Evolutionary conservation across 2,329 filamentous ascomycete genomes (phyloP).

Genomic region (Lecanicillium sp.): DNA sequence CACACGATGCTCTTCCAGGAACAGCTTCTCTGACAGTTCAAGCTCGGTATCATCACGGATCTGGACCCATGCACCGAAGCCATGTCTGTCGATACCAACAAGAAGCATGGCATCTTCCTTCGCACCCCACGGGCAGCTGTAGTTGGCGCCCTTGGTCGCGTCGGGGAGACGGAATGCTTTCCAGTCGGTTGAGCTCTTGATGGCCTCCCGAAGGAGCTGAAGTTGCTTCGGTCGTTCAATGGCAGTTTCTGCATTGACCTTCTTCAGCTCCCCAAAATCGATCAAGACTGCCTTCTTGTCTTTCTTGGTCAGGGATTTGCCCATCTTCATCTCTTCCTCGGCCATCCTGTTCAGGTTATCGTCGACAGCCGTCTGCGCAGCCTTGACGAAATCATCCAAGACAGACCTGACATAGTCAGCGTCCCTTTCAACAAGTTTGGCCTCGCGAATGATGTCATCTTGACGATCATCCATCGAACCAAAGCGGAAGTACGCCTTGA

Average conservation of each 20-base stretch:
- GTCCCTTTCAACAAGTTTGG: slow-evolving; percentile 77
- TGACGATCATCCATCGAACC: slow-evolving; percentile 84
- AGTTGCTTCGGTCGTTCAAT: slow-evolving; percentile 87
- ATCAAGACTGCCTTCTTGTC: slow-evolving; percentile 96
- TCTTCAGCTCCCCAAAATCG: slow-evolving; percentile 87
- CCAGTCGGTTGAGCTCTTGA: slow-evolving; percentile 62
- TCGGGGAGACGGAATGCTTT: slow-evolving; percentile 80
- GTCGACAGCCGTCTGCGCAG: slow-evolving; percentile 54
- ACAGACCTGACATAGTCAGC: slow-evolving; percentile 70
- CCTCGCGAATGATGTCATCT: slow-evolving; percentile 82
- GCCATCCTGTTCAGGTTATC: slow-evolving; percentile 66
- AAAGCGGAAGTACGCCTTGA: slow-evolving; percentile 84
- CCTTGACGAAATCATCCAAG: slow-evolving; percentile 64
- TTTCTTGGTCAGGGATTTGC: slow-evolving; percentile 87
- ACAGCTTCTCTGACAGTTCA: slow-evolving; percentile 83
- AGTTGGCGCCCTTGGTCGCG: slow-evolving; percentile 86
- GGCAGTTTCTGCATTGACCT: slow-evolving; percentile 92
- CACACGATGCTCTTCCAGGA: slow-evolving; percentile 95
- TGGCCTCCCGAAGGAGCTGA: slow-evolving; percentile 71
- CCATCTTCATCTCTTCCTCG: slow-evolving; percentile 73
- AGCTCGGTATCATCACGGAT: slow-evolving; percentile 90
- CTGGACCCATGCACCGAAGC: slow-evolving; percentile 90
- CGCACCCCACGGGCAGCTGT: slow-evolving; percentile 86
- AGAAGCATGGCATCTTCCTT: slow-evolving; percentile 96
- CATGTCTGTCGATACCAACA: slow-evolving; percentile 85